Conservation (phyloP, 2,329 filamentous ascomycete genomes). For the Ophiostoma triangulosporum region DNA sequence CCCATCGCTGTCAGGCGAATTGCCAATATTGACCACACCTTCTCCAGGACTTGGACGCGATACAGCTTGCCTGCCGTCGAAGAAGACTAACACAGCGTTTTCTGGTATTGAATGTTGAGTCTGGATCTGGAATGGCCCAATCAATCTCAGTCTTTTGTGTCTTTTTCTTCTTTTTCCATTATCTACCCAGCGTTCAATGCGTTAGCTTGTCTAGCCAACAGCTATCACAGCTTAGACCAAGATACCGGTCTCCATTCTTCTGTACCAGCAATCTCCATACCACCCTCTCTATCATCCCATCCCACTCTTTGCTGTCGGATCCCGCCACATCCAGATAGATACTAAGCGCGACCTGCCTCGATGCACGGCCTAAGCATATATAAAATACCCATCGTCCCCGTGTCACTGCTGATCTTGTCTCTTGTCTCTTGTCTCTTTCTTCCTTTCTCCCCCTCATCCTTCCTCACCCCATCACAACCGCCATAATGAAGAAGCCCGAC, state of each 20-base stretch:
- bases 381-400: neutral
- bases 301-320: neutral
- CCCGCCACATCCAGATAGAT: neutral
- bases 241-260: neutral
- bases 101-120: no score
- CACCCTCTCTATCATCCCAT: neutral
- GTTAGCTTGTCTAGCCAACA: no score
- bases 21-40: neutral
- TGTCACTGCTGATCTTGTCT: neutral
- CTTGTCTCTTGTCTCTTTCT: neutral
- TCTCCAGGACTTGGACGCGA: neutral
- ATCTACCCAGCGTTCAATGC: no score
- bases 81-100: no score
- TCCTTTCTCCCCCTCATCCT: neutral
- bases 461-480: neutral
- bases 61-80: neutral
- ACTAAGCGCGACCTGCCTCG: neutral
- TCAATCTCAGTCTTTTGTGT: no score
- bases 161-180: no score
- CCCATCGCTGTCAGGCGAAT: neutral
- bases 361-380: neutral
- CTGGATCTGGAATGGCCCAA: no score
- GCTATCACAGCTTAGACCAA: no score
- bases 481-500: conserved; percentile 11
- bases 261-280: neutral